Evolutionary conservation across 2,329 filamentous ascomycete species (phyloP).

Genomic region (Seiridium cupressi): DNA sequence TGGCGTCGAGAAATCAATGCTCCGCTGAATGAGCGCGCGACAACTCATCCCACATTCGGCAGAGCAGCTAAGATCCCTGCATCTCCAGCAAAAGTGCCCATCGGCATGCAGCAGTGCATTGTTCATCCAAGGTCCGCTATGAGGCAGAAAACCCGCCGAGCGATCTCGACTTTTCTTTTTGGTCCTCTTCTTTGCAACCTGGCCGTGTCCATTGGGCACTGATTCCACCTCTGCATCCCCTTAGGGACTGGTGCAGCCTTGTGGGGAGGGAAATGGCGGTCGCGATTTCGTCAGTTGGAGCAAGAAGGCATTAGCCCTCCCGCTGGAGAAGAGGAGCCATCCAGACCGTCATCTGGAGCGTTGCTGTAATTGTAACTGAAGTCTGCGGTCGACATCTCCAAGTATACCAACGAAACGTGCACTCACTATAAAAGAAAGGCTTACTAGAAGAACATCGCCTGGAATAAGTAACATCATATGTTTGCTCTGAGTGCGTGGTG

Average conservation of each 20-base stretch:
- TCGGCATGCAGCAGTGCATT: background rate
- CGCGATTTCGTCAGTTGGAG: too few relatives aligned
- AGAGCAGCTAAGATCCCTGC: background rate
- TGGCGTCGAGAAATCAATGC: background rate
- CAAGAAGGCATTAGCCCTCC: too few relatives aligned
- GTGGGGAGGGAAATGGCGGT: too few relatives aligned
- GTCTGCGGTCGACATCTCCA: too few relatives aligned
- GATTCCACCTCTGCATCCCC: background rate
- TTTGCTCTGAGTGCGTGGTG: too few relatives aligned
- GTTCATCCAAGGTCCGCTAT: background rate
- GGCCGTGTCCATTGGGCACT: background rate
- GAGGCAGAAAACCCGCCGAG: background rate
- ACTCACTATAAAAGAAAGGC: too few relatives aligned
- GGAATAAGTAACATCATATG: too few relatives aligned
- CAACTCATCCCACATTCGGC: conserved; percentile 7
- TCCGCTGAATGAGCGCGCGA: conserved; percentile 3
- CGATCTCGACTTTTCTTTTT: background rate
- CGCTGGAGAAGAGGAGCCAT: too few relatives aligned
- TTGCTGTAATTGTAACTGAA: too few relatives aligned
- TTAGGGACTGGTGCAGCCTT: background rate
- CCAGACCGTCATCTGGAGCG: too few relatives aligned
- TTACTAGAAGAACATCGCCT: too few relatives aligned
- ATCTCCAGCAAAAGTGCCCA: background rate
- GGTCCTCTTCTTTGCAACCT: background rate
- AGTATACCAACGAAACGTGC: too few relatives aligned